A percentile compares a stretch with the other conserved stretches of the same genome.
phyloP scores from a whole-genome alignment of 106 monocot genomes.

The Phalaenopsis equestris region DNA sequence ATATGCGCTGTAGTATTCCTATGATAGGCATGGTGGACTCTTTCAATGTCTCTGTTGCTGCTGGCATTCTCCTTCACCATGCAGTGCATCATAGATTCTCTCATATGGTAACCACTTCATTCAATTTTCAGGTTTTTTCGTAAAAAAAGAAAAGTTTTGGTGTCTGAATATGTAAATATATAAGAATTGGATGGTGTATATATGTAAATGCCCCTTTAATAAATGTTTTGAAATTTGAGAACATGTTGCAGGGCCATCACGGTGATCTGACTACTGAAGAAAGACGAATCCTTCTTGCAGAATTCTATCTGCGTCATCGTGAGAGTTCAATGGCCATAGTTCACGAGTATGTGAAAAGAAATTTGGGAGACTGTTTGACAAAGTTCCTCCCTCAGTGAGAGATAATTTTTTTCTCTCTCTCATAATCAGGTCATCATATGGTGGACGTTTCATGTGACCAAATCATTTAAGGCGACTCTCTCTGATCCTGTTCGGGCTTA shows the following conservation, averaged over 20 bases:
- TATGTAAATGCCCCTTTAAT: no score
- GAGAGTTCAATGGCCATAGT: slow-evolving; percentile 48
- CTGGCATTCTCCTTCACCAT: slow-evolving; percentile 97
- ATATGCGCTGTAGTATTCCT: slow-evolving; percentile 81
- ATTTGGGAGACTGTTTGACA: slow-evolving; percentile 9
- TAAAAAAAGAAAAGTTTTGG: no score
- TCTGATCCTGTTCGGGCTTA: no score
- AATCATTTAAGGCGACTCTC: no score
- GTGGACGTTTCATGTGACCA: no score
- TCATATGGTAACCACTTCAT: slow-evolving; percentile 46
- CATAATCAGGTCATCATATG: no score
- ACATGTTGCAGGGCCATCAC: slow-evolving; percentile 47
- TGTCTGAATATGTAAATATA: no score
- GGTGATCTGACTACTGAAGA: slow-evolving; percentile 70
- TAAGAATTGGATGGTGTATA: no score
- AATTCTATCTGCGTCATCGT: slow-evolving; percentile 85
- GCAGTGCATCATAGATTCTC: slow-evolving; percentile 78
- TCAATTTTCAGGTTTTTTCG: neutral
- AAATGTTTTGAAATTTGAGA: no score
- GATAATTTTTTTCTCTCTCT: no score
- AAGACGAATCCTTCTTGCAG: slow-evolving; percentile 71
- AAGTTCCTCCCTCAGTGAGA: slow-evolving; percentile 11
- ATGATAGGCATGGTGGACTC: slow-evolving; percentile 99
- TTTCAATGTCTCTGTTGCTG: slow-evolving; percentile 98
- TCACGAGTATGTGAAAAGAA: slow-evolving; percentile 73